Conservation (phyloP, 192 early-diverging fungal genomes). For the Gamsiella multidivaricata region DNA sequence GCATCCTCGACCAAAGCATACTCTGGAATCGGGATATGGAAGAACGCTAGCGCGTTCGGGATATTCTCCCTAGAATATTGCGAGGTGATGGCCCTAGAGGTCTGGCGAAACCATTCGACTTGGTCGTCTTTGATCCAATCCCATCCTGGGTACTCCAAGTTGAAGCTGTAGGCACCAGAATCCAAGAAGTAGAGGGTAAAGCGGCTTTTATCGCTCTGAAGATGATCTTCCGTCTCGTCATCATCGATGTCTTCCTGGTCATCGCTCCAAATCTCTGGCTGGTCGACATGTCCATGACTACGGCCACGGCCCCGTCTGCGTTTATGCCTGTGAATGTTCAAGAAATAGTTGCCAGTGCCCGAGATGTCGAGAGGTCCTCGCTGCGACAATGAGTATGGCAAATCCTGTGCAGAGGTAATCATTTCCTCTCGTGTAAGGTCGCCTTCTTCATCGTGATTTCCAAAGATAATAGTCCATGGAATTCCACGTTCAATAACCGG, state of each 20-base stretch:
- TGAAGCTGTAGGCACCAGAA: conserved; percentile 53
- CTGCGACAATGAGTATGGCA: conserved; percentile 53
- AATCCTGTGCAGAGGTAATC: conserved; percentile 43
- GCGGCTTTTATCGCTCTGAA: conserved; percentile 4
- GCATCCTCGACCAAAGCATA: conserved; percentile 19
- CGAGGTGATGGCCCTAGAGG: conserved; percentile 37
- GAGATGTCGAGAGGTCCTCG: conserved; percentile 53
- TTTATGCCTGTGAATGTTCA: conserved; percentile 35
- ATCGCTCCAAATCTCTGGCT: neutral
- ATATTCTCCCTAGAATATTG: conserved; percentile 1
- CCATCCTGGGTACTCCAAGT: conserved; percentile 43
- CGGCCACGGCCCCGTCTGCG: conserved; percentile 2
- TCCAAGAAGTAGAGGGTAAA: conserved; percentile 61
- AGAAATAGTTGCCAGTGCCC: conserved; percentile 56
- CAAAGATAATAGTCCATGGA: conserved; percentile 59
- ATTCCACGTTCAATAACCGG: conserved; percentile 42
- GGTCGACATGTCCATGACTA: conserved; percentile 3
- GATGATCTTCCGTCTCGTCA: neutral
- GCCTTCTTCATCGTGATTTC: conserved; percentile 59
- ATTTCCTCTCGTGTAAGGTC: conserved; percentile 59
- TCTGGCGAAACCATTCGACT: conserved; percentile 55
- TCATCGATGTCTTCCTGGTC: neutral
- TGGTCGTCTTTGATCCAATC: conserved; percentile 58
- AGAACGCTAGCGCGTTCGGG: conserved; percentile 59
- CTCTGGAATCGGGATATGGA: conserved; percentile 59